Evolutionary conservation across 805 yeast genomes (phyloP).

Genomic region (Cyberlindnera samutprakarnensis): DNA sequence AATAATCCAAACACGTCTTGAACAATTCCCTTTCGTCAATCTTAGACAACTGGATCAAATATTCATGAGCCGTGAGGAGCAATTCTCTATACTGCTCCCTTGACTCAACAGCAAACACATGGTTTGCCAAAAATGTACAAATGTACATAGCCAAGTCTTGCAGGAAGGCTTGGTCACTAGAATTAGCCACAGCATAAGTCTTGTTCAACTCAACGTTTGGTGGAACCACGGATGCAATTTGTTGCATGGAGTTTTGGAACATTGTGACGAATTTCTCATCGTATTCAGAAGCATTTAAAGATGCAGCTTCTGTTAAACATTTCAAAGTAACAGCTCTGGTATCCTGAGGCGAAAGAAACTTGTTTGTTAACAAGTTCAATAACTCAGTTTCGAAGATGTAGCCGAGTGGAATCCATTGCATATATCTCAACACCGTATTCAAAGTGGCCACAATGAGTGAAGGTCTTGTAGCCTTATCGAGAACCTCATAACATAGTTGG

Average conservation of each 20-base stretch:
- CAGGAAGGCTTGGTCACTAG: slow-evolving; percentile 85
- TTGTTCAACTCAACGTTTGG: slow-evolving; percentile 60
- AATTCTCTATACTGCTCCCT: slow-evolving; percentile 49
- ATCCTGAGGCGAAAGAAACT: slow-evolving; percentile 70
- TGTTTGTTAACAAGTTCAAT: slow-evolving; percentile 60
- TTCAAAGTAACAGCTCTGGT: slow-evolving; percentile 82
- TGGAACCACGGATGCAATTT: slow-evolving; percentile 63
- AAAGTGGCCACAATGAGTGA: slow-evolving; percentile 80
- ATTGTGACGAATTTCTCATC: slow-evolving; percentile 54
- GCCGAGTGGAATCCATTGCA: slow-evolving; percentile 91
- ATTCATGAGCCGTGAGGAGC: slow-evolving; percentile 66
- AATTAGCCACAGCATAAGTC: slow-evolving; percentile 66
- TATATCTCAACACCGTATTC: slow-evolving; percentile 71
- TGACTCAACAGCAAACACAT: slow-evolving; percentile 54
- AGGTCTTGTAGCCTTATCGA: slow-evolving; percentile 83
- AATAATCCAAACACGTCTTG: slow-evolving; percentile 91
- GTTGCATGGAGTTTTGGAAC: slow-evolving; percentile 70
- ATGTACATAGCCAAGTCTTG: slow-evolving; percentile 94
- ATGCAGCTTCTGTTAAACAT: slow-evolving; percentile 87
- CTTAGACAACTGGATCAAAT: slow-evolving; percentile 75
- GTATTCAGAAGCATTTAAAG: slow-evolving; percentile 49
- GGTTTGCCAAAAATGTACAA: slow-evolving; percentile 75
- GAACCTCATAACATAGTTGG: slow-evolving; percentile 85
- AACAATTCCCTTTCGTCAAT: slow-evolving; percentile 94
- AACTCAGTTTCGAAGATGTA: slow-evolving; percentile 86